Evolutionary conservation across 2,329 filamentous ascomycete species (phyloP), one percentile per base, ranked within the genome.

Genomic region (Diaporthe vaccinii): DNA sequence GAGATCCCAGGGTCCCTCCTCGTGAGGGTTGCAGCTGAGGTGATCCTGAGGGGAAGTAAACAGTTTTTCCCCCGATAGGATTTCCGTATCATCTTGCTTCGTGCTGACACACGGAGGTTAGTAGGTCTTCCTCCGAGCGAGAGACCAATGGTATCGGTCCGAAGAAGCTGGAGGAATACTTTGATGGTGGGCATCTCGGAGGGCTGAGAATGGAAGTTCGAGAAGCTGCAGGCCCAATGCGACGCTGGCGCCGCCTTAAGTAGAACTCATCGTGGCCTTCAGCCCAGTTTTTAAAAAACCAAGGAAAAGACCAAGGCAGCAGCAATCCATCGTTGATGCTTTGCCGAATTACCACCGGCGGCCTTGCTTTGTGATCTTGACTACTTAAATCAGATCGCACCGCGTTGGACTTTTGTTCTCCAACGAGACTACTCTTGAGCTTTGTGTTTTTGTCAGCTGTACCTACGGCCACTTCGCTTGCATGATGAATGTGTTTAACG

Each of bases 171-270:
- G 46, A 53, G 65, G 46, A 68, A 39, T 53, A n/a, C 5, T 28
- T n/a, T 68, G 46, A 25, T 12, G 65, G 65, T 53, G 49, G 46
- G 65, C 65, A 68, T 51, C 65, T 53, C 65, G 65, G 65, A 53
- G 31, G 31, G 46, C 65, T 68, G 65, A 53, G 22, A 28, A 53
- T 5, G 31, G 46, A 53, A 25, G n/a, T 49, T 51, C 51, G 25
- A 68, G 31, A 68, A 53, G 65, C 8, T 68, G 65, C 22, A 20
- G 22, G 46, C 46, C 65, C 44, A 68, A 53, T 68, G 46, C 46
- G 46, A 68, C 65, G 46, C 65, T 68, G 65, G 53, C 25, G 65
- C 46, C 34, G 46, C 31, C 46, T 17, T 53, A 53, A 53, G 28
- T 46, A 39, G 31, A 22, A 34, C 7, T 20, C 31, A 7, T 53